Percentiles rank a stretch among this genome's conserved stretches.
Conservation (phyloP, 768 basidiomycete genomes). For the Mycena amicta region DNA sequence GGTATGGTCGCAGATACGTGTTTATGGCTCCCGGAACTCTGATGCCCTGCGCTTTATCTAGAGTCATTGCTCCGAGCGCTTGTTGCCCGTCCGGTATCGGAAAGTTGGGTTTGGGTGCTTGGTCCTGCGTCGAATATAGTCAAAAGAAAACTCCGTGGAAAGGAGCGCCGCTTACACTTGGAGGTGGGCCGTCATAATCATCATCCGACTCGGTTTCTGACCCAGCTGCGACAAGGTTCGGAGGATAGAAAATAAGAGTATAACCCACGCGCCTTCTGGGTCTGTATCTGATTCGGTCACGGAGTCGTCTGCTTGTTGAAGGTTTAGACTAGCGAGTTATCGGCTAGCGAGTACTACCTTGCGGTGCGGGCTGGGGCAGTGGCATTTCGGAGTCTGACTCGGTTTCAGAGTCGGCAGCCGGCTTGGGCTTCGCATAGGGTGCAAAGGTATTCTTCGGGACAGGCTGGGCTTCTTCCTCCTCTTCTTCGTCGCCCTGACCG, state of each 20-base stretch:
- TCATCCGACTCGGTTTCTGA: slow-evolving; percentile 29
- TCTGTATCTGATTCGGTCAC: slow-evolving; percentile 47
- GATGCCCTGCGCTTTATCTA: slow-evolving; percentile 49
- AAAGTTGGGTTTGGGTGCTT: slow-evolving; percentile 58
- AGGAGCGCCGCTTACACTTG: not conserved
- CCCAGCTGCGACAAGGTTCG: slow-evolving; percentile 24
- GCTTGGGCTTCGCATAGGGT: not conserved
- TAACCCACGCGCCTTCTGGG: not conserved
- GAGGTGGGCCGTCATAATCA: slow-evolving; percentile 27
- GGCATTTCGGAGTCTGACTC: not conserved
- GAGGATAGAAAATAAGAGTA: not conserved
- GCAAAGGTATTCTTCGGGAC: not conserved
- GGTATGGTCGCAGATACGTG: slow-evolving; percentile 87
- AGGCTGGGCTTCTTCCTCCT: slow-evolving; percentile 22
- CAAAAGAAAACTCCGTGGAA: slow-evolving; percentile 10
- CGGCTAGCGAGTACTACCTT: not conserved
- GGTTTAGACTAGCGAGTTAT: too few species aligned
- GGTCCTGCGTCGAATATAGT: slow-evolving; percentile 29
- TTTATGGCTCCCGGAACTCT: slow-evolving; percentile 75
- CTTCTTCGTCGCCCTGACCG: slow-evolving; percentile 25
- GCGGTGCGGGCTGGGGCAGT: slow-evolving; percentile 5
- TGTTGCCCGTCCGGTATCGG: slow-evolving; percentile 47
- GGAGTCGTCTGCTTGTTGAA: slow-evolving; percentile 42
- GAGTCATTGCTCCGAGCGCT: slow-evolving; percentile 46
- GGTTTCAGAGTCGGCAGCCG: not conserved